Evolutionary conservation across 1,284 basidiomycete genomes (phyloP), one percentile per base, ranked within the genome.

Genomic region (Wolfiporia cocos): DNA sequence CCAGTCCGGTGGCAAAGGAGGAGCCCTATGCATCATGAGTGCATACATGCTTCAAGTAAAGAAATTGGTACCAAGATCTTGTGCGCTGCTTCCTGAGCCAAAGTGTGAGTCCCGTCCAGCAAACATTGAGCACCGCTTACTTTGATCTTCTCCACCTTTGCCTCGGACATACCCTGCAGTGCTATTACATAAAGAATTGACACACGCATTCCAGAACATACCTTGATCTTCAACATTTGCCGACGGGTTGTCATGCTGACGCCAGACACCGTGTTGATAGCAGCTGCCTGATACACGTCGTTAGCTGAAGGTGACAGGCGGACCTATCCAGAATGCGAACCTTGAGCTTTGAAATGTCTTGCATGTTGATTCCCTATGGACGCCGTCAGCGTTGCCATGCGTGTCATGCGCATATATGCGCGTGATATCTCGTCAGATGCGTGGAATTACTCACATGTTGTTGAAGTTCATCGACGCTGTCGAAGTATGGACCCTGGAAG

Each of bases 91-190:
- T 94, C 91, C 88, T 92, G 47, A n/a, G 19, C n/a, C 35, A 20
- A 1, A 20, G 15, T 9, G 36, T 31, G 10, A 20, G 18, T 30
- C 18, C 28, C 3, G 14, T 14, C 12, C 17, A 14, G 3, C 14
- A 36, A 33, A 35, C n/a, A 18, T 41, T 35, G 18, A 26, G 29
- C 37, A 35, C 43, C 21, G 31, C 59, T 51, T 46, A 81, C 92
- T 71, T 95, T 95, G 55, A 96, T 88, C 62, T 96, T 96, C 58
- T 96, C 92, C 0, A 96, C 90, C 61, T 96, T 96, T 2, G 92
- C 88, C 52, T 90, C 87, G 3, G 87, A 90, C 75, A 88, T 82
- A 22, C 86, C 86, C 83, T 87, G 46, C n/a, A 45, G 47, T 34
- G 33, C 31, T 14, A 22, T 29, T 21, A 15, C 18, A 19, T 22